Evolutionary conservation across 2,329 filamentous ascomycete genomes (phyloP).

Genomic region (Gaeumannomyces sp.): DNA sequence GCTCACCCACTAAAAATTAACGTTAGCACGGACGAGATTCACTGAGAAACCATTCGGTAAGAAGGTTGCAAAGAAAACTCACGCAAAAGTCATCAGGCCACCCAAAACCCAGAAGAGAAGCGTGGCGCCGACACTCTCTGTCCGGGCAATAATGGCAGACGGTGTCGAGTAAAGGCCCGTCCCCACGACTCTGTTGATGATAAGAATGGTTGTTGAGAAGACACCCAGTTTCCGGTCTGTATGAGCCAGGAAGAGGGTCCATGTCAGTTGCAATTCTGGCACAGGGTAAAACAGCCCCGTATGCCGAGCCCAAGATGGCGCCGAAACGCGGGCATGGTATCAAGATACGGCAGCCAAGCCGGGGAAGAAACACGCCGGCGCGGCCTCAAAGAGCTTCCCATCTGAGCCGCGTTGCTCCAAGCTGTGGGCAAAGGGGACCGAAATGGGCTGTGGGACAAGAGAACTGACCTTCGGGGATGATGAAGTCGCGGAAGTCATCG

Average conservation of each 20-base stretch:
- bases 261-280: no score
- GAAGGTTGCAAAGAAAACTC: slow-evolving; percentile 24
- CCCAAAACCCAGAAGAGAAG: slow-evolving; percentile 44
- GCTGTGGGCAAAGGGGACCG: slow-evolving; percentile 10
- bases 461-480: slow-evolving; percentile 7
- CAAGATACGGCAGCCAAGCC: no score
- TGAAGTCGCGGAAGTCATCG: slow-evolving; percentile 10
- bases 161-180: slow-evolving; percentile 45
- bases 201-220: slow-evolving; percentile 32
- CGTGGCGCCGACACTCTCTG: slow-evolving; percentile 37
- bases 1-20: slow-evolving; percentile 19
- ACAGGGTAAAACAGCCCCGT: no score
- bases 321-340: no score
- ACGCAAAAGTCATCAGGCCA: slow-evolving; percentile 38
- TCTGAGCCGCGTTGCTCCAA: not conserved
- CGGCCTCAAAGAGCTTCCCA: no score
- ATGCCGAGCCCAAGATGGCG: no score
- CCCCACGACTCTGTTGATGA: slow-evolving; percentile 42
- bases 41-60: not conserved
- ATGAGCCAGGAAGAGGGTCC: no score
- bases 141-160: slow-evolving; percentile 34
- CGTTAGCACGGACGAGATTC: slow-evolving; percentile 9
- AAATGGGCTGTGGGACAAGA: not conserved
- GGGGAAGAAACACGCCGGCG: no score
- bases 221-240: slow-evolving; percentile 24